Evolutionary conservation across 345 rosid species (phyloP), one percentile per base, ranked within the genome.

Genomic region (Eucalyptus pumila): DNA sequence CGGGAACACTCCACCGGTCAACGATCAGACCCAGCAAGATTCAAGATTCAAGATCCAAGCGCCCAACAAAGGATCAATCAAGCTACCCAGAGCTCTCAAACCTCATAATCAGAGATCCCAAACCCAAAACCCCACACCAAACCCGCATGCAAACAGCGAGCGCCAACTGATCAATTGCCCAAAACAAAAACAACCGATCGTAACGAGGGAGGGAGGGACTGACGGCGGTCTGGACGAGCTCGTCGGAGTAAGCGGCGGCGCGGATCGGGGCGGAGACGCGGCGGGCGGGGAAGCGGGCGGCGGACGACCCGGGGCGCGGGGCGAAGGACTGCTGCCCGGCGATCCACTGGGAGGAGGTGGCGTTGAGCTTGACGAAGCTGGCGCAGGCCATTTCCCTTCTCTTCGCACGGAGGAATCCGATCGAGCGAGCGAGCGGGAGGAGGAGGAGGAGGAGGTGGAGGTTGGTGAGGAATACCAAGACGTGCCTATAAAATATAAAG

Each of bases 201-300:
- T 11, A 45, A 34, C 86, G 65, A 87, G 34, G 34, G 86, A 83
- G 34, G 48, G 86, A 89, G 50, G 80, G 87, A 94, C 97, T 94
- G 88, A 97, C 99, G 85, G 99, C 98, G 89, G 99, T 98, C 89
- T 95, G 87, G 88, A 98, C 93, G 93, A 98, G 99, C 92, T 98
- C 99, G 85, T 97, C 98, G 88, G 96, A 89, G 94, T 94, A 97
- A 89, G 97, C 86, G 44, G 90, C 86, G 88, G 98, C 97, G 89
- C 99, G 97, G 95, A 97, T 94, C 92, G 96, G 93, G 87, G 95
- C 87, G 91, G 95, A 92, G 94, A 94, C 92, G 6, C 97, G 95
- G 93, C 95, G 92, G 92, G 94, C 86, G 50, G 91, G 81, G 72
- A 69, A 45, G 83, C 88, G 83, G 49, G 87, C 27, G 50, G 94